Conservation (phyloP, 257 asterid species). For the Henckelia pumila region DNA sequence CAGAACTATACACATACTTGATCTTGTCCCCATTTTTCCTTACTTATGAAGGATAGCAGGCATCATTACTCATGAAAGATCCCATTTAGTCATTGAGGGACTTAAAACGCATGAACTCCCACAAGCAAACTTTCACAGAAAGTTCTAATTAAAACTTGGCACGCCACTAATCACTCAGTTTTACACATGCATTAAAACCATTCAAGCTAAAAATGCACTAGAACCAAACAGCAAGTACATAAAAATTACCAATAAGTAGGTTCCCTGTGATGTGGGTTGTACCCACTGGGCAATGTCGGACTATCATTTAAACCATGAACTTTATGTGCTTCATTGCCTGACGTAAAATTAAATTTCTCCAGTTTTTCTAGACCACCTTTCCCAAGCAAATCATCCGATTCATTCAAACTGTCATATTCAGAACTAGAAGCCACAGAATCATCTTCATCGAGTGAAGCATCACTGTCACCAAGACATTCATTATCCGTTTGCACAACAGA, state of each 20-base stretch:
- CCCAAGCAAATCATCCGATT: conserved; percentile 44
- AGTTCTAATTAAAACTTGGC: not conserved
- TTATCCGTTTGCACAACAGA: conserved; percentile 30
- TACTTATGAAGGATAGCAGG: not conserved
- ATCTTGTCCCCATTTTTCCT: not conserved
- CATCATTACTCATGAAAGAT: not conserved
- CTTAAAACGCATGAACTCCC: not conserved
- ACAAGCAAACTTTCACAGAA: not conserved
- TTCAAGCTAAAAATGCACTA: not conserved
- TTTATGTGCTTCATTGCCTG: conserved; percentile 26
- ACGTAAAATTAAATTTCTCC: conserved; percentile 30
- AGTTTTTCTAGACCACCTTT: conserved; percentile 31
- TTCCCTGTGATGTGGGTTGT: conserved; percentile 75
- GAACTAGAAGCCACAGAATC: conserved; percentile 45
- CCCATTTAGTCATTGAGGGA: not conserved
- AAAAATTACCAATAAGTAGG: conserved; percentile 72
- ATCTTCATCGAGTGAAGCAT: conserved; percentile 38
- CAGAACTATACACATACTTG: not conserved
- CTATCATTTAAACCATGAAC: conserved; percentile 27
- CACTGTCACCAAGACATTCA: conserved; percentile 38
- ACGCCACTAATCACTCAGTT: not conserved
- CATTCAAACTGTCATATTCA: conserved; percentile 39
- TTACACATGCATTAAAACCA: not conserved
- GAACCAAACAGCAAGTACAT: conserved; percentile 10
- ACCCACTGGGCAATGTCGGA: conserved; percentile 52